Base-by-base conservation (phyloP, 2,329 filamentous ascomycete species). In the Aspergillus aculeatinus region DNA sequence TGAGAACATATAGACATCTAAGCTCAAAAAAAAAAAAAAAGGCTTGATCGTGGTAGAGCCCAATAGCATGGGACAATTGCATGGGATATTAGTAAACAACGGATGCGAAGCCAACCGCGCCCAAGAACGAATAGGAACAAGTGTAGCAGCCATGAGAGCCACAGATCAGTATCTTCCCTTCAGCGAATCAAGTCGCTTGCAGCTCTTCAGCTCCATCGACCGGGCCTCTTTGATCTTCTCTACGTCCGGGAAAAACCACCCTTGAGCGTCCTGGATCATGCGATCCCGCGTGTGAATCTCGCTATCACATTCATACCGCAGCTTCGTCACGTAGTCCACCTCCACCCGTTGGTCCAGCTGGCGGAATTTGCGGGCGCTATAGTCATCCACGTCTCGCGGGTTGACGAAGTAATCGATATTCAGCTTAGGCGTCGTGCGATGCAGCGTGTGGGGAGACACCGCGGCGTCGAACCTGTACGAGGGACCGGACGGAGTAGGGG, bases 401-500 rank as follows among this genome's bases (percentile, higher is more conserved):
- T 96, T 88, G 62, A 98, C 84, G 71, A 85, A 99, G 79, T 98
- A 99, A 62, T 91, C 85, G 55, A 96, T 83, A 55, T 89, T 87
- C 63, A 92, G 82, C 57, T 86, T 85, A 0, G 85, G 83, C 25
- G 90, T 94, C 25, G 83, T 85, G 60, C 92, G 90, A 67, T 88
- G 84, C 68, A 88, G 79, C 19, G 91, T 96, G 73, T 90, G 86
- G 2, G 91, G 92, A 14, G 87, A 82, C 50, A 82, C 75, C 1
- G 92, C 83, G 6, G 79, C 76, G 72, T 96, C 91, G 74, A 95
- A 96, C 63, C 88, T 85, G 79, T 96, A 87, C 27, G 81, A 80
- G 3, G 94, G 94, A 12, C 87, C 83, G 9, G 84, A 75, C 29
- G 83, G 75, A 27, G 81, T 76, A 21, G 82, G 77, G 57, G 84